A percentile compares a stretch with the other conserved stretches of the same genome.
Conservation (phyloP, 768 basidiomycete genomes). For the Pulveroboletus frians region DNA sequence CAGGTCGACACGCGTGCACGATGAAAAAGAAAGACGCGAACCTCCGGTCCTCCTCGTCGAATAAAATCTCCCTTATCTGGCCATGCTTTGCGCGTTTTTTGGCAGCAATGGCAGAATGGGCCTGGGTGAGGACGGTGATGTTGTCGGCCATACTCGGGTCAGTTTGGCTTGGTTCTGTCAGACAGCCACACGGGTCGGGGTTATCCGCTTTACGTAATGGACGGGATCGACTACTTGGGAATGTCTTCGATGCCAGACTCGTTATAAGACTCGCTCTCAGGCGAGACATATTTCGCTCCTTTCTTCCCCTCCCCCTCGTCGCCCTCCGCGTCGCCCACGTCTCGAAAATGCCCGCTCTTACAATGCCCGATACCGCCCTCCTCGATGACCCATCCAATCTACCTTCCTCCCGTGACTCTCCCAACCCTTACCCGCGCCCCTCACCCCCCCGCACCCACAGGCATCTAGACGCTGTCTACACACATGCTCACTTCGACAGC, state of each 20-base stretch:
- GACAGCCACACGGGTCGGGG: slow-evolving; percentile 9
- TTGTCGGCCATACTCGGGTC: slow-evolving; percentile 29
- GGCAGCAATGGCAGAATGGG: slow-evolving; percentile 57
- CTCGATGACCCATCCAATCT: slow-evolving; percentile 2
- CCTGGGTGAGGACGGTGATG: slow-evolving; percentile 52
- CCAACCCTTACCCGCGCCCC: slow-evolving; percentile 22
- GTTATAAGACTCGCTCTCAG: slow-evolving; percentile 35
- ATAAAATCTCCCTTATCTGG: slow-evolving; percentile 76
- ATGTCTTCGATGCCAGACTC: slow-evolving; percentile 21
- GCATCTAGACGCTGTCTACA: slow-evolving; percentile 11
- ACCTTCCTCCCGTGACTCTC: slow-evolving; percentile 2
- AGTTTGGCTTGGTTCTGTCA: background rate
- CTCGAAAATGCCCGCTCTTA: slow-evolving; percentile 29
- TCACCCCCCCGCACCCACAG: slow-evolving; percentile 17
- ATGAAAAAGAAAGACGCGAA: slow-evolving; percentile 27
- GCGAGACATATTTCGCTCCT: slow-evolving; percentile 28
- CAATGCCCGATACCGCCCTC: slow-evolving; percentile 8
- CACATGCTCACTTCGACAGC: slow-evolving; percentile 26
- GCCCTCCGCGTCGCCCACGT: background rate
- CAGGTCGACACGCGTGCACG: slow-evolving; percentile 12
- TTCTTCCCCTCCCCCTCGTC: slow-evolving; percentile 7
- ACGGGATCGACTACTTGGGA: slow-evolving; percentile 26
- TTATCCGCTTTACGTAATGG: slow-evolving; percentile 23
- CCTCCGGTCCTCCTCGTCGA: slow-evolving; percentile 84
- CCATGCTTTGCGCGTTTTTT: slow-evolving; percentile 61